Evolutionary conservation across 768 basidiomycete genomes (phyloP), one percentile per base, ranked within the genome.

Genomic region (Hirschioporus abietinus): DNA sequence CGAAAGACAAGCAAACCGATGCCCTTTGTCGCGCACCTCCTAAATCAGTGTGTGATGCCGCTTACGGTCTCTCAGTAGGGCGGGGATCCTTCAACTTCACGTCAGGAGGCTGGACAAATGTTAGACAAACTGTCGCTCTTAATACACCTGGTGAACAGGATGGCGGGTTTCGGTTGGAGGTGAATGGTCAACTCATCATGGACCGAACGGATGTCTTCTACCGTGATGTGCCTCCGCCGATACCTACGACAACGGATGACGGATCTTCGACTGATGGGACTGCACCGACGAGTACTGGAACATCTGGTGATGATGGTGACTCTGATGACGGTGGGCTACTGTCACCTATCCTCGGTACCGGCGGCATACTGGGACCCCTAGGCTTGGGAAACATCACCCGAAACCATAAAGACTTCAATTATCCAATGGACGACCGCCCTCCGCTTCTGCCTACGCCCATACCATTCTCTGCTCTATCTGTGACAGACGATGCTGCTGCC

Each of bases 81-180:
- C 83, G 92, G 7, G 91, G 91, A 0, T 80, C 88, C 0, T 94
- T 92, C 79, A 72, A 66, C 1, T 94, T 86, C 76, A 72, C 78
- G 0, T 69, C 76, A 2, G 92, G 91, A 0, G 78, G 74, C 52
- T 95, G 92, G 92, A 93, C 92, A 58, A 84, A 78, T 36, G 78
- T 93, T 24, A 71, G 73, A n/a, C 92, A 94, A 74, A 88, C 84
- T 0, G 86, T 93, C 25, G 72, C 75, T 57, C 81, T 94, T 64
- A 94, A 93, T 71, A 90, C 88, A 0, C 91, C 91, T 0, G 92
- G 92, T 7, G 63, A 77, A 67, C 86, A 83, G 67, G 84, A 94
- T 70, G 92, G 92, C 2, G 72, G 70, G 0, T 92, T 94, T 73
- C 72, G 73, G 23, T 81, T 94, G 10, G 80, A 84, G 35, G 87